Percentiles rank a stretch among this genome's conserved stretches.
phyloP scores from a whole-genome alignment of 2,329 filamentous ascomycete genomes.

The Aspergillus fumigatiaffinis region DNA sequence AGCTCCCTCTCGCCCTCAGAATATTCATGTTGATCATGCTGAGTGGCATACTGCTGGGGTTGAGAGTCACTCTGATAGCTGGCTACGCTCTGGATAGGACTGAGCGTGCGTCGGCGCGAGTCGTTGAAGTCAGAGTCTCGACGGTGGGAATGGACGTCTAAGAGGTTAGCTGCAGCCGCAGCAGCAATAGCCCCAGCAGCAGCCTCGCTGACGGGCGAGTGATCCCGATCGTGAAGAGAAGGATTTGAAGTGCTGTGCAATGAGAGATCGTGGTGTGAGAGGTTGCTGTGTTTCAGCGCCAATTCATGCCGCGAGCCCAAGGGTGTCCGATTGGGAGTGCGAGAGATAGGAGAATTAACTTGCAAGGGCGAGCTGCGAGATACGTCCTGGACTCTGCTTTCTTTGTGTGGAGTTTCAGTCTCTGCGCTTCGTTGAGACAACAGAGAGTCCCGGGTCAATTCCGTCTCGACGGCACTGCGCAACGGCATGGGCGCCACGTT shows the following conservation, averaged over 20 bases:
- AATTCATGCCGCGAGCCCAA: slow-evolving; percentile 50
- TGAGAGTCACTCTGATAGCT: slow-evolving; percentile 72
- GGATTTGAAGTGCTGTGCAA: slow-evolving; percentile 43
- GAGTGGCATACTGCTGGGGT: slow-evolving; percentile 56
- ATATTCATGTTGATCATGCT: slow-evolving; percentile 49
- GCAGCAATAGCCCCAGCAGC: slow-evolving; percentile 38
- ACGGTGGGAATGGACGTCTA: slow-evolving; percentile 44
- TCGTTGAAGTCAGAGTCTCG: slow-evolving; percentile 53
- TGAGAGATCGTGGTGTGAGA: slow-evolving; percentile 50
- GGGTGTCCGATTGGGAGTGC: slow-evolving; percentile 56
- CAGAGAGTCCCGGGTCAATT: slow-evolving; percentile 83
- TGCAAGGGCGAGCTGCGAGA: slow-evolving; percentile 52
- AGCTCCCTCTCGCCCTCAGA: slow-evolving; percentile 59
- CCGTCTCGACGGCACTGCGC: slow-evolving; percentile 80
- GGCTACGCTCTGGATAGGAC: slow-evolving; percentile 88
- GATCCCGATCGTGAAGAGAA: slow-evolving; percentile 40
- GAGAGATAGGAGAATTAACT: slow-evolving; percentile 57
- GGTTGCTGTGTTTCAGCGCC: slow-evolving; percentile 62
- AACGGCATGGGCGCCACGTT: slow-evolving; percentile 80
- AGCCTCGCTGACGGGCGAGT: slow-evolving; percentile 27
- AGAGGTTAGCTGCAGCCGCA: slow-evolving; percentile 35
- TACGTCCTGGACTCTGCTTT: slow-evolving; percentile 60
- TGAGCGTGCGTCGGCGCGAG: slow-evolving; percentile 67
- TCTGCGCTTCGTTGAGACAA: slow-evolving; percentile 74
- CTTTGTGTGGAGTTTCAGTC: slow-evolving; percentile 64